A percentile compares a stretch with the other conserved stretches of the same genome.
These are phyloP conservation scores for Eutypella sp. DNA, from an alignment of 2,329 filamentous ascomycete species.

Conservation along the genomic window DNA sequence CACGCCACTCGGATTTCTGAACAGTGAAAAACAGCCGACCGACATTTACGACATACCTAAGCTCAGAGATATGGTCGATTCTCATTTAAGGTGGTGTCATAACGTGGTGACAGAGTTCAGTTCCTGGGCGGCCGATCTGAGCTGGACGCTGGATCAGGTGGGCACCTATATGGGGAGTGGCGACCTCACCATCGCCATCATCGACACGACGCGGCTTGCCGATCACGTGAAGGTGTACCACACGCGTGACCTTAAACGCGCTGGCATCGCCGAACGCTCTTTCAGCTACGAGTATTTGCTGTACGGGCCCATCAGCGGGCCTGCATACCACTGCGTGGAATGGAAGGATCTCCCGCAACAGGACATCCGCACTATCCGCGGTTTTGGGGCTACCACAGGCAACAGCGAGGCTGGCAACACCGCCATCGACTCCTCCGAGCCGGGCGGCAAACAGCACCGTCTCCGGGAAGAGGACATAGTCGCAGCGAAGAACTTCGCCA, in stretches of 20 bases:
- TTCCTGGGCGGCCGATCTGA: not conserved
- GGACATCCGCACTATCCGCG: not conserved
- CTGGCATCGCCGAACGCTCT: not conserved
- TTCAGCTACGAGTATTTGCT: slow-evolving; percentile 7
- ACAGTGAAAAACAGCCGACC: not conserved
- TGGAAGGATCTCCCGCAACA: not conserved
- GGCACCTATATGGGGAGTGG: not conserved
- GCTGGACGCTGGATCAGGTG: not conserved
- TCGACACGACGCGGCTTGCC: slow-evolving; percentile 5
- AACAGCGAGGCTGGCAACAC: no score
- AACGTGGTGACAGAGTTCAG: not conserved
- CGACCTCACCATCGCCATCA: slow-evolving; percentile 1
- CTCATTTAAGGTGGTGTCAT: not conserved
- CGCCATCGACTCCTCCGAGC: no score
- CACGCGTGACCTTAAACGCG: not conserved
- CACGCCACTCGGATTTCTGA: not conserved
- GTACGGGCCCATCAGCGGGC: slow-evolving; percentile 6
- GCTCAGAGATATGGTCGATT: not conserved
- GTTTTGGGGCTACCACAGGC: no score
- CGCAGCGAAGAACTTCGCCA: not conserved
- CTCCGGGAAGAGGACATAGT: not conserved
- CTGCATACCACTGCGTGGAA: slow-evolving; percentile 5
- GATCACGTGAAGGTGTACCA: slow-evolving; percentile 6
- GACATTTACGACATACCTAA: not conserved
- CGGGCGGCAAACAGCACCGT: no score